Evolutionary conservation across 176 grass and related monocot genomes (phyloP), one percentile per base, ranked within the genome.

Genomic region (Oryza punctata): DNA sequence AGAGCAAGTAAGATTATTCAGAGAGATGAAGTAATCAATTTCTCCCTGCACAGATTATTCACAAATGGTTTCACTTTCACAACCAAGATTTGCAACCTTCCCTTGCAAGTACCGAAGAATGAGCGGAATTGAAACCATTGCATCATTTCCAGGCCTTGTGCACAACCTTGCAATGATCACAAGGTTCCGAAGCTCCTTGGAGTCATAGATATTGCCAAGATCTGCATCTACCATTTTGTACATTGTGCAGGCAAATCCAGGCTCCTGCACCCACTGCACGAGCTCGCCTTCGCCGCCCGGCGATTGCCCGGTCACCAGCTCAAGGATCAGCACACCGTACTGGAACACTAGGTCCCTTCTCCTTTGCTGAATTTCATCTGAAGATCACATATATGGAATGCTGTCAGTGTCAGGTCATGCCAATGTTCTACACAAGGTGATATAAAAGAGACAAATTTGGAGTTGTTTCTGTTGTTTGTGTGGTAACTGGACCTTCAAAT

Each of bases 191-290:
- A 99, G 91, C 81, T 99, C 93, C 27, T 82, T 85, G 50, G 88
- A 91, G 70, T 96, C 89, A 76, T 96, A 96, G 72, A 63, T 87
- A 50, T 90, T 84, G 16, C 93, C 93, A 59, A 96, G 94, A 82
- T 96, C 97, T n/a, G 91, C 86, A 81, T 99, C 97, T 71, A 99
- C 93, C 93, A 99, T 99, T 74, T 86, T 63, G 85, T 94, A 78
- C 82, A 94, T 88, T 16, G 93, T 92, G 14, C 73, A 82, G 6
- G 74, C 88, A 82, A 92, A 87, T 26, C 89, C 81, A 24, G 93
- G 89, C 85, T 93, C 91, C 81, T 99, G 93, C 69, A 96, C 88
- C 93, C 91, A 94, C 76, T 65, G 93, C 64, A 99, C 87, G 43
- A 96, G 86, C 77, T 99, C 97, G 21, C 85, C 86, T 79, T 96